Percentiles rank a stretch among this genome's conserved stretches.
Conservation (phyloP, 768 basidiomycete species). For the Pleurotus cornucopiae region DNA sequence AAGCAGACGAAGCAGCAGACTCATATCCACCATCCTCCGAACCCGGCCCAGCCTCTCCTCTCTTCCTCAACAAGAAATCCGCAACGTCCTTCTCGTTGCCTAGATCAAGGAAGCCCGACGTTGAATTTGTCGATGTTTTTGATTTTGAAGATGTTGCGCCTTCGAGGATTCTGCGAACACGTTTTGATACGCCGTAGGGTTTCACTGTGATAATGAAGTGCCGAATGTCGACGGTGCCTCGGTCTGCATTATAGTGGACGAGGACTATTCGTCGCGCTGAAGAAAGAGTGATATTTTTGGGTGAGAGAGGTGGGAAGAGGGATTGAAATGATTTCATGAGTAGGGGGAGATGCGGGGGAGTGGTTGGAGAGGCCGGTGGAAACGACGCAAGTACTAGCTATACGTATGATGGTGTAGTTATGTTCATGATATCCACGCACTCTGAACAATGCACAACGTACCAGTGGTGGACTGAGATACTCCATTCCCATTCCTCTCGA, state of each 20-base stretch:
- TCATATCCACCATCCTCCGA: constrained; percentile 57
- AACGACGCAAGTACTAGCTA: constrained; percentile 92
- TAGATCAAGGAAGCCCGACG: constrained; percentile 63
- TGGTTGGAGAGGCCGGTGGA: constrained; percentile 67
- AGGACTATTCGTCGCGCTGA: constrained; percentile 94
- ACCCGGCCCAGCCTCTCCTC: constrained; percentile 56
- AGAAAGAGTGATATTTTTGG: constrained; percentile 73
- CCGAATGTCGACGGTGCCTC: constrained; percentile 84
- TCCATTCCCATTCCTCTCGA: constrained; percentile 80
- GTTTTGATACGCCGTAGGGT: constrained; percentile 89
- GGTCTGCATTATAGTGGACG: constrained; percentile 83
- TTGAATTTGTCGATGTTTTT: constrained; percentile 20
- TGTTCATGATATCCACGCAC: background rate
- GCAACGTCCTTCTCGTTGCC: constrained; percentile 92
- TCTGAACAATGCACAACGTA: constrained; percentile 31
- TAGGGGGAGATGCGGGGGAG: constrained; percentile 82
- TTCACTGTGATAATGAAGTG: constrained; percentile 96
- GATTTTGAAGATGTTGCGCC: constrained; percentile 32
- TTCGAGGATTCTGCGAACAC: constrained; percentile 84
- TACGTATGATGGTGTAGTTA: background rate
- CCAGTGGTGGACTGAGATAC: constrained; percentile 89
- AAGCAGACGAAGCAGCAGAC: constrained; percentile 68
- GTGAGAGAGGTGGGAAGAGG: constrained; percentile 90
- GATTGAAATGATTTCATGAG: constrained; percentile 96
- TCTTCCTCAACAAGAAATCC: constrained; percentile 81